A percentile compares a stretch with the other conserved stretches of the same genome.
phyloP scores from a whole-genome alignment of 345 rosid species.

The Populus simonii region DNA sequence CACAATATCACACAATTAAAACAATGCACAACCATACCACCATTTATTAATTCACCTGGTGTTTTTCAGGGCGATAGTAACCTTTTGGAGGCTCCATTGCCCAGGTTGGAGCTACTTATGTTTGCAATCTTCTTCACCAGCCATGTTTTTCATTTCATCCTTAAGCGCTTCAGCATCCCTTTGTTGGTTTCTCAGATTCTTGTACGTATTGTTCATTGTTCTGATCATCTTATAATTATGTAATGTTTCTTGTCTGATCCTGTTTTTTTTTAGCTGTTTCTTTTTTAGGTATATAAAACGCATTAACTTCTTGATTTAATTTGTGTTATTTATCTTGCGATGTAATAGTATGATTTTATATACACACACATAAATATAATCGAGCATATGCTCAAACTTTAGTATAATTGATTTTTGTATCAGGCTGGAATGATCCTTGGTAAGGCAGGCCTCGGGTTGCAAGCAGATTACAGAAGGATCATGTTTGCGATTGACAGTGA shows the following conservation, averaged over 20 bases:
- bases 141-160: conserved; percentile 3
- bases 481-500: conserved; percentile 26
- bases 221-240: too few relatives aligned
- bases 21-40: not conserved
- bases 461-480: not conserved
- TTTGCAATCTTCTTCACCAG: not conserved
- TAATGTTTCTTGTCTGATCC: not conserved
- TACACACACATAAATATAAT: too few relatives aligned
- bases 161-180: conserved; percentile 3
- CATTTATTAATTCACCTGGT: conserved; percentile 4
- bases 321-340: not conserved
- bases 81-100: not conserved
- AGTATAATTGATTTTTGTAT: not conserved
- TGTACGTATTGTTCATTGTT: not conserved
- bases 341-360: not conserved
- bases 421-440: conserved; percentile 42
- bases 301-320: not conserved
- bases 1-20: not conserved
- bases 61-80: not conserved
- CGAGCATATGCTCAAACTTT: too few relatives aligned
- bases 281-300: too few relatives aligned
- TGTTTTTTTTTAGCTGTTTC: not conserved
- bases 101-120: conserved; percentile 15
- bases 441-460: conserved; percentile 29
- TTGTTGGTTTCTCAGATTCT: conserved; percentile 11